phyloP scores from a whole-genome alignment of 139 green algal genomes.

The Chlorella sp. region DNA sequence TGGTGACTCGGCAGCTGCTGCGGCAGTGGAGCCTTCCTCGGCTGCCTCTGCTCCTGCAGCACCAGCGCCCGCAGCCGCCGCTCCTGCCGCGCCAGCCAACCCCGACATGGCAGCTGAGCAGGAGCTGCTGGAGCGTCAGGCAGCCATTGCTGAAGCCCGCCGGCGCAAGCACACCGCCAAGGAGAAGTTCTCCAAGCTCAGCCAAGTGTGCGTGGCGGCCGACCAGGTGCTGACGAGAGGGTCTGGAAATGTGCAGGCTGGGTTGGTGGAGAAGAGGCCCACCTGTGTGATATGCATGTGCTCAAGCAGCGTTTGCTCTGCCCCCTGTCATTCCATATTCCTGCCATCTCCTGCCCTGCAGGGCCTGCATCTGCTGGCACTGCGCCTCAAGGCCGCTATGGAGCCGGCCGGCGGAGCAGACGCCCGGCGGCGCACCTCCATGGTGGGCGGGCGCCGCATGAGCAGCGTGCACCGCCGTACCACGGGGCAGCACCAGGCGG shows the following conservation, averaged over 20 bases:
- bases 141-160: conserved; percentile 42
- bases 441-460: not conserved
- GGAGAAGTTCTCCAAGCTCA: conserved; percentile 71
- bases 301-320: not conserved
- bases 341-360: not conserved
- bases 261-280: not conserved
- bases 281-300: not conserved
- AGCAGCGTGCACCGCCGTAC: conserved; percentile 16
- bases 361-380: conserved; percentile 36
- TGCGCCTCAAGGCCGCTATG: conserved; percentile 27
- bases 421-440: not conserved
- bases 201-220: conserved; percentile 68
- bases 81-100: not conserved
- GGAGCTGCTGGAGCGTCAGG: conserved; percentile 1
- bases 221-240: conserved; percentile 47
- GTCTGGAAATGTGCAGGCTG: not conserved
- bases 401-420: not conserved
- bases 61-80: not conserved
- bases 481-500: conserved; percentile 2
- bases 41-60: not conserved
- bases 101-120: not conserved
- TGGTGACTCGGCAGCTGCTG: not conserved
- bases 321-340: not conserved
- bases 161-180: conserved; percentile 32
- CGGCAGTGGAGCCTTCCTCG: not conserved